Base-by-base conservation (phyloP, 345 rosid genomes). In the Mercurialis annua region DNA sequence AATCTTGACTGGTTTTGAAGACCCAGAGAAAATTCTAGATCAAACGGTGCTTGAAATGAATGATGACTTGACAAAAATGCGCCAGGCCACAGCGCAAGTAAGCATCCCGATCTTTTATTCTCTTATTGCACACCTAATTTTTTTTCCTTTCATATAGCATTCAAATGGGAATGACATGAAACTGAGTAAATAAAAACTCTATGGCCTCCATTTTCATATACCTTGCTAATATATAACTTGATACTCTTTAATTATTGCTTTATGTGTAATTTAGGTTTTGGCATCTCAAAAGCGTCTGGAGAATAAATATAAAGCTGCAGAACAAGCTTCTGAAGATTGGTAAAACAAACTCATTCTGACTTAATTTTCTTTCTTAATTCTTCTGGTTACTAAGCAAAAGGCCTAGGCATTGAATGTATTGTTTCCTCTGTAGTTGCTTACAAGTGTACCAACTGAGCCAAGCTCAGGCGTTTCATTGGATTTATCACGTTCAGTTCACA, bases 41-140 rank as follows among this genome's bases (percentile, higher is more conserved):
- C 92, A 89, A 77, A 55, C 96, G 9, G 92, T 86, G 30, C 82
- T 89, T 60, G 96, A 89, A 75, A 89, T 89, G 96, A 89, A 85
- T 68, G 88, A 82, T 70, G 96, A 89, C 82, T 75, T 89, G 81
- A 77, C 82, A 57, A 89, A 89, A 76, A 86, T 89, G 96, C 84
- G 96, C 53, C 96, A 89, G 63, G 96, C 96, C 57, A 83, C 96
- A 42, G 96, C 96, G 43, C 96, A 89, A 78, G 96, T 89, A 82
- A 82, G 80, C 38, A 38, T 69, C 44, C 30, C 20, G 4, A 48
- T 44, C 50, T 70, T 70, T 18, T 15, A n/a, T 46, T 68, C 27
- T 38, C 31, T 46, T 58, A 42, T 21, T 27, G 29, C 27, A 5
- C 33, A 12, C 11, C 15, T 31, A 18, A 5, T 9, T 33, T 30